Conservation (phyloP, 148 eudicot species). For the Rhododendron mucronatum region DNA sequence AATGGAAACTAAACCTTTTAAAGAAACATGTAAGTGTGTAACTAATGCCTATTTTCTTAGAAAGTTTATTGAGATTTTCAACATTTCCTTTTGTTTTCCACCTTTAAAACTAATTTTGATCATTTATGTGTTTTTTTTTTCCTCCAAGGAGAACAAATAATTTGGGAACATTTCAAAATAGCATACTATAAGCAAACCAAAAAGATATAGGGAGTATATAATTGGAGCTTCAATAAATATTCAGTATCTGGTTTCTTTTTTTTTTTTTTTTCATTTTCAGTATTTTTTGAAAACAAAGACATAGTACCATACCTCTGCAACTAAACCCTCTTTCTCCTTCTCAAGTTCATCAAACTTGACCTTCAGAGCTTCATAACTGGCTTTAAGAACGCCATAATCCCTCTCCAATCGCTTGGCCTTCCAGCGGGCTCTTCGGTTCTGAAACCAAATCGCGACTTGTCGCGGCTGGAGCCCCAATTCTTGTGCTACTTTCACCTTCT, state of each 20-base stretch:
- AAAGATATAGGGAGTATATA: too few species aligned
- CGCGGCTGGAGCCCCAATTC: conserved; percentile 32
- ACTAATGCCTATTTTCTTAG: too few species aligned
- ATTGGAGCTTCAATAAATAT: too few species aligned
- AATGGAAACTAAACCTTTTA: too few species aligned
- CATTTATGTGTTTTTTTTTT: too few species aligned
- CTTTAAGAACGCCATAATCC: conserved; percentile 18
- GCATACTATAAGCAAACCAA: too few species aligned
- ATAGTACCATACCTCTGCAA: conserved; percentile 15
- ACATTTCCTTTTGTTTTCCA: too few species aligned
- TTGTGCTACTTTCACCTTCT: conserved; percentile 24
- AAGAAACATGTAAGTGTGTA: too few species aligned
- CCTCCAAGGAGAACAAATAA: too few species aligned
- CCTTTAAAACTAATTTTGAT: too few species aligned
- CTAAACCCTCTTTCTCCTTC: conserved; percentile 14
- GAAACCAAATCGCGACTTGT: conserved; percentile 41
- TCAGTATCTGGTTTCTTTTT: background rate
- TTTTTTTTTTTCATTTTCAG: background rate
- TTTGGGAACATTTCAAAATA: too few species aligned
- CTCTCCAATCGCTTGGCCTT: conserved; percentile 32
- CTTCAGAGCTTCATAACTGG: conserved; percentile 26
- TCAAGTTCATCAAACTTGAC: conserved; percentile 12
- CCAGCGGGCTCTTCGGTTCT: conserved; percentile 39
- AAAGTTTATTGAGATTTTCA: too few species aligned
- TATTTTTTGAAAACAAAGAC: background rate